A percentile compares a stretch with the other conserved stretches of the same genome.
phyloP scores from a whole-genome alignment of 192 early-diverging fungal genomes.

The Entomortierella parvispora region DNA sequence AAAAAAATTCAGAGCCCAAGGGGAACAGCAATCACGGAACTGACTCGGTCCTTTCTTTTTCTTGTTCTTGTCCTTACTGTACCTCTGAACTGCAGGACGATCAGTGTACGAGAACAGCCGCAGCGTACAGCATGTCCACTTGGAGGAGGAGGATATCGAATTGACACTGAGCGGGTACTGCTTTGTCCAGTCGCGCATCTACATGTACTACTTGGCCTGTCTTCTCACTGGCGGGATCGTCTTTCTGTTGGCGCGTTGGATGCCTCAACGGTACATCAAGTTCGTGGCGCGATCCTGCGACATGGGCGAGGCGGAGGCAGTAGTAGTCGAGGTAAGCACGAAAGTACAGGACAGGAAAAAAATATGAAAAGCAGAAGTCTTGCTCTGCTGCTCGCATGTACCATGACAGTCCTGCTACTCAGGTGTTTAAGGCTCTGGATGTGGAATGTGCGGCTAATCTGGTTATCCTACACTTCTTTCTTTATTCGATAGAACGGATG shows the following conservation, averaged over 20 bases:
- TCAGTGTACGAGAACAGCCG: background rate
- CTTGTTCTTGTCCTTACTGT: background rate
- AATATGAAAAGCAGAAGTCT: background rate
- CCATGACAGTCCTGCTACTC: no score
- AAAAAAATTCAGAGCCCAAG: background rate
- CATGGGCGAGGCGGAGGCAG: slow-evolving; percentile 73
- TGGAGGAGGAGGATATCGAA: slow-evolving; percentile 42
- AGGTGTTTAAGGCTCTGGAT: no score
- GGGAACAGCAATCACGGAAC: background rate
- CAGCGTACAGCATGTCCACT: slow-evolving; percentile 21
- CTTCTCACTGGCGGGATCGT: slow-evolving; percentile 75
- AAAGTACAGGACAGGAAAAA: no score
- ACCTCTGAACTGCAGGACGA: background rate
- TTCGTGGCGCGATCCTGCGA: slow-evolving; percentile 69
- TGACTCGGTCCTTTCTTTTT: background rate
- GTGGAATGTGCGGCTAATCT: background rate
- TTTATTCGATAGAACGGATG: slow-evolving; percentile 67
- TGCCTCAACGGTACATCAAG: slow-evolving; percentile 76
- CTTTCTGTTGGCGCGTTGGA: slow-evolving; percentile 87
- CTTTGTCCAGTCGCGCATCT: slow-evolving; percentile 55
- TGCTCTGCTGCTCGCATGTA: background rate
- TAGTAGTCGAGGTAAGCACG: slow-evolving; percentile 68
- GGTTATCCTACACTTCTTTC: background rate
- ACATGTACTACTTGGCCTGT: slow-evolving; percentile 72
- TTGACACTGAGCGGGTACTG: slow-evolving; percentile 66